These are phyloP conservation scores for Akanthomyces dipterigenus DNA, from an alignment of 2,329 filamentous ascomycete species.

Conservation along the genomic window DNA sequence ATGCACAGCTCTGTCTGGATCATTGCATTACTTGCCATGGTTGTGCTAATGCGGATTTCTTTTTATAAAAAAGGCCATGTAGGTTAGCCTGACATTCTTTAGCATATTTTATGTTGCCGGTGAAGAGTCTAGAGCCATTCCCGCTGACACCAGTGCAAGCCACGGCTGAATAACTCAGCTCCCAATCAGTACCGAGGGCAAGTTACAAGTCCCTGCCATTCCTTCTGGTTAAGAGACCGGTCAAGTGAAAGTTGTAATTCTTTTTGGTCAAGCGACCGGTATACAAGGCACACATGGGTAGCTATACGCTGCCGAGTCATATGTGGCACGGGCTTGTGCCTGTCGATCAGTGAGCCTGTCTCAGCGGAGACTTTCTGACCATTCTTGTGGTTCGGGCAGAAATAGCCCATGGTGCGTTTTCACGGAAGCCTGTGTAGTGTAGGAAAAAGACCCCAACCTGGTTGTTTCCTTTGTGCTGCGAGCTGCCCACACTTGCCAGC, in stretches of 20 bases:
- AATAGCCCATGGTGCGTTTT: not conserved
- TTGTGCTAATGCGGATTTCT: not conserved
- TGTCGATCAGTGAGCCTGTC: not conserved
- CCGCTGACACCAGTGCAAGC: not conserved
- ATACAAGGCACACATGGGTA: not conserved
- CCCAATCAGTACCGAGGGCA: no score
- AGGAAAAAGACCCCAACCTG: not conserved
- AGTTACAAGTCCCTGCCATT: no score
- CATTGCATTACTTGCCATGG: not conserved
- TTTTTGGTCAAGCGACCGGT: no score
- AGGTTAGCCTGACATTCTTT: not conserved
- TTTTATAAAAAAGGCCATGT: not conserved
- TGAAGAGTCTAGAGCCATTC: not conserved
- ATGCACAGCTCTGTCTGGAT: not conserved
- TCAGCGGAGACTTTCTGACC: no score
- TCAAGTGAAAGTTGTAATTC: no score
- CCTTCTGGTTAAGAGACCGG: no score
- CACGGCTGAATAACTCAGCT: no score
- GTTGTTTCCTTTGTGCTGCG: not conserved
- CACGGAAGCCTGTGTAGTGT: not conserved
- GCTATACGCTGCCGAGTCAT: not conserved
- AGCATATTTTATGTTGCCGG: not conserved
- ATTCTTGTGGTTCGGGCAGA: no score
- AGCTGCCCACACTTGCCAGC: not conserved
- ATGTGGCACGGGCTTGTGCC: not conserved